A percentile compares a stretch with the other conserved stretches of the same genome.
Evolutionary conservation across 2,329 filamentous ascomycete species (phyloP).

Genomic region (Pseudogymnoascus sp.): DNA sequence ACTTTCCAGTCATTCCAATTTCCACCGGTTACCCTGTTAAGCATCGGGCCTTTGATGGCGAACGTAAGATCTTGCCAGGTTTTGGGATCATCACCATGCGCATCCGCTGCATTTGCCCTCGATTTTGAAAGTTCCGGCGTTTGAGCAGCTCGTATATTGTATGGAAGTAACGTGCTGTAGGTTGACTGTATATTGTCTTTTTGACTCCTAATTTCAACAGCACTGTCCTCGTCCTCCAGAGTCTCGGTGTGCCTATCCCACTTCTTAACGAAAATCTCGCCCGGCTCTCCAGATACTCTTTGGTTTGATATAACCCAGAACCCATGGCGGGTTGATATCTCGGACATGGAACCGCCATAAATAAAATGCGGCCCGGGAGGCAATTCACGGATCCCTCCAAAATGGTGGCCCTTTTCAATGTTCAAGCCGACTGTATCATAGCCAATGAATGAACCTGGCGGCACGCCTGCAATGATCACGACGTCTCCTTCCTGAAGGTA

Average conservation of each 20-base stretch:
- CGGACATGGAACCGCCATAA: conserved; percentile 46
- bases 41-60: conserved; percentile 38
- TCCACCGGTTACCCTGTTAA: conserved; percentile 42
- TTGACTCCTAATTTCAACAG: conserved; percentile 40
- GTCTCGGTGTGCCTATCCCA: conserved; percentile 53
- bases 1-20: conserved; percentile 42
- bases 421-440: conserved; percentile 36
- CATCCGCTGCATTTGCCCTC: conserved; percentile 15
- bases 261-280: conserved; percentile 38
- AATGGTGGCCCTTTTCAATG: conserved; percentile 42
- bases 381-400: conserved; percentile 48
- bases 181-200: conserved; percentile 29
- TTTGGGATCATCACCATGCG: conserved; percentile 23
- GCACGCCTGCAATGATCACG: conserved; percentile 46
- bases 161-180: conserved; percentile 21
- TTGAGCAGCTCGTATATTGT: conserved; percentile 11
- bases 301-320: conserved; percentile 44
- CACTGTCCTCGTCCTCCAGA: conserved; percentile 40
- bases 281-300: conserved; percentile 21
- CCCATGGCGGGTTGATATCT: conserved; percentile 45
- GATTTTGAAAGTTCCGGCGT: not conserved
- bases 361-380: conserved; percentile 52
- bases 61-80: conserved; percentile 49
- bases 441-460: conserved; percentile 26
- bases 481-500: conserved; percentile 38